Percentiles rank a stretch among this genome's conserved stretches.
Evolutionary conservation across 2,329 filamentous ascomycete species (phyloP).

Genomic region (Aspergillus tanneri): DNA sequence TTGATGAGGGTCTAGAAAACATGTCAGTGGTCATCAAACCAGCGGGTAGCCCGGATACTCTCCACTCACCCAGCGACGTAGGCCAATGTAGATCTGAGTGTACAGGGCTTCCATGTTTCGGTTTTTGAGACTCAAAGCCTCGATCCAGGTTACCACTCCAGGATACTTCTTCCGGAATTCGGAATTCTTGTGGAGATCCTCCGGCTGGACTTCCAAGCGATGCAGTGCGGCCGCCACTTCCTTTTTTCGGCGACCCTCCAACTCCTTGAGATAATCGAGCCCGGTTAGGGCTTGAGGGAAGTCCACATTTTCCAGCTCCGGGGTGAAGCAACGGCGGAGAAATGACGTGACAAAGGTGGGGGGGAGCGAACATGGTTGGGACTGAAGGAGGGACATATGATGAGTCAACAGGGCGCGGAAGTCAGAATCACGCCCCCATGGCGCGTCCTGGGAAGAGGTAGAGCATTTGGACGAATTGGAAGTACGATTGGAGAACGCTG

Average conservation of each 20-base stretch:
- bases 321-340: constrained; percentile 58
- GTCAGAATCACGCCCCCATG: constrained; percentile 40
- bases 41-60: neutral
- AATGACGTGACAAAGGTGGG: constrained; percentile 63
- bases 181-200: constrained; percentile 50
- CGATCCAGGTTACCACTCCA: constrained; percentile 57
- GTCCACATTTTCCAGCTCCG: constrained; percentile 58
- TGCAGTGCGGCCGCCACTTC: constrained; percentile 57
- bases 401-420: constrained; percentile 44
- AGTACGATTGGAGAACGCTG: constrained; percentile 39
- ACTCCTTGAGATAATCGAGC: constrained; percentile 64
- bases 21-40: constrained; percentile 19
- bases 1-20: constrained; percentile 59
- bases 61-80: constrained; percentile 61
- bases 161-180: constrained; percentile 54
- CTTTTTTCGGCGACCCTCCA: constrained; percentile 59
- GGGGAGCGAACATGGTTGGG: constrained; percentile 62
- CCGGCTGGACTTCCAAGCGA: constrained; percentile 53
- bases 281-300: constrained; percentile 65
- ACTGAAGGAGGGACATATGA: constrained; percentile 59
- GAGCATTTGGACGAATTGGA: constrained; percentile 30
- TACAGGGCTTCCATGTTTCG: constrained; percentile 56
- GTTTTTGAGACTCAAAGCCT: constrained; percentile 52
- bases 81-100: constrained; percentile 60
- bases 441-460: constrained; percentile 19